Percentiles rank a stretch among this genome's conserved stretches.
phyloP scores from a whole-genome alignment of 306 rosid genomes.

The Dalbergia cochinchinensis region DNA sequence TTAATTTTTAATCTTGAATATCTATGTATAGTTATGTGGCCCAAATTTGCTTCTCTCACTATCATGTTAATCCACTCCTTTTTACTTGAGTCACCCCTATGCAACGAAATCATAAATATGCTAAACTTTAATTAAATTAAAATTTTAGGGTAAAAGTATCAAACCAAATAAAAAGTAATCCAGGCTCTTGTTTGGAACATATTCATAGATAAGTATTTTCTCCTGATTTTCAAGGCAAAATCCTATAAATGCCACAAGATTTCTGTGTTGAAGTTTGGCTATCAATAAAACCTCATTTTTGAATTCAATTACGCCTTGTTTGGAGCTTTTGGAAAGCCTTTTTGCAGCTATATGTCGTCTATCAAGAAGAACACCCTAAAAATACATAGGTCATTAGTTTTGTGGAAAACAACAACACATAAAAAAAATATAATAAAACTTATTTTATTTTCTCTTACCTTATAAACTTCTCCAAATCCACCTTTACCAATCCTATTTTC shows the following conservation, averaged over 20 bases:
- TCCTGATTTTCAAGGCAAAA: neutral
- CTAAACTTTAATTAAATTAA: neutral
- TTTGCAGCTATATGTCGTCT: constrained; percentile 5
- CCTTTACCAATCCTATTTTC: constrained; percentile 10
- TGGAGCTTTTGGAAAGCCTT: neutral
- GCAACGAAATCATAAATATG: neutral
- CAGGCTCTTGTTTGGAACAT: constrained; percentile 1
- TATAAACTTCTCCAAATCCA: constrained; percentile 9
- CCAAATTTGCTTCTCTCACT: too few species aligned
- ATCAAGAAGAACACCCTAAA: constrained; percentile 5
- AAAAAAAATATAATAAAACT: neutral
- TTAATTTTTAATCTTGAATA: too few species aligned
- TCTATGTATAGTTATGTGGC: too few species aligned
- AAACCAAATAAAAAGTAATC: constrained; percentile 22
- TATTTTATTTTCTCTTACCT: neutral
- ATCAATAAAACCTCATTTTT: constrained; percentile 10
- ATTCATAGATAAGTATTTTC: constrained; percentile 3
- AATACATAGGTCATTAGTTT: neutral
- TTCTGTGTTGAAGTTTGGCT: constrained; percentile 11
- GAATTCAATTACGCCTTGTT: neutral
- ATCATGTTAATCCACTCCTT: too few species aligned
- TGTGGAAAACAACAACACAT: neutral
- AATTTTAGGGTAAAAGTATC: neutral
- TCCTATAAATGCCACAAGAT: neutral
- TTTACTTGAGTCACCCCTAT: too few species aligned